A percentile compares a stretch with the other conserved stretches of the same genome.
Conservation (phyloP, 345 rosid species). For the Pistacia integerrima region DNA sequence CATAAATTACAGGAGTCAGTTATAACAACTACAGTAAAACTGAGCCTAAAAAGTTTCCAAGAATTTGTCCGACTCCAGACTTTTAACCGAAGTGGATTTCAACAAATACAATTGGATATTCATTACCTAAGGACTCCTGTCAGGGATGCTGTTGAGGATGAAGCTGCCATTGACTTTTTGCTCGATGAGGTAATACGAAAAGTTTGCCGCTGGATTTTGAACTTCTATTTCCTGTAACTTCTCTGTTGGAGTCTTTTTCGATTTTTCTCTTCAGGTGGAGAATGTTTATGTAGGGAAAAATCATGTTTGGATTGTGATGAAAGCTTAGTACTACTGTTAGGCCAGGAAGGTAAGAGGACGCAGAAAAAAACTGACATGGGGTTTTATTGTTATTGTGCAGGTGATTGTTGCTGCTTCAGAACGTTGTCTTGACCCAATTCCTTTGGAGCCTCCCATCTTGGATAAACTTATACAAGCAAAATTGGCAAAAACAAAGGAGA, state of each 20-base stretch:
- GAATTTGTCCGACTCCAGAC: constrained; percentile 94
- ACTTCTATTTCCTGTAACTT: background rate
- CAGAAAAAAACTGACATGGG: background rate
- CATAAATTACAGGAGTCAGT: constrained; percentile 78
- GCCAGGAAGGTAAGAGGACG: background rate
- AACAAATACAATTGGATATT: constrained; percentile 95
- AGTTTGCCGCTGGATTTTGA: background rate
- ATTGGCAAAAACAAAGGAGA: constrained; percentile 61
- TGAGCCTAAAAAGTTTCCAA: constrained; percentile 89
- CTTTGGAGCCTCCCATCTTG: constrained; percentile 90
- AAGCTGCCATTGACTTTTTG: constrained; percentile 87
- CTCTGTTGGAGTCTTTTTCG: background rate
- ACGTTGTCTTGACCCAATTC: constrained; percentile 90
- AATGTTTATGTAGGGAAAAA: background rate
- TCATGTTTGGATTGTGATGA: background rate
- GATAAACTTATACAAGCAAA: constrained; percentile 93
- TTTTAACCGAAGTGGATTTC: constrained; percentile 93
- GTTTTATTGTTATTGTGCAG: constrained; percentile 39
- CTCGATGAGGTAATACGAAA: constrained; percentile 78
- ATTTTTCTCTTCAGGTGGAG: background rate
- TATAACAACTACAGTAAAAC: constrained; percentile 66
- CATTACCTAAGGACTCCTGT: constrained; percentile 80
- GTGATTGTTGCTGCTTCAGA: constrained; percentile 94
- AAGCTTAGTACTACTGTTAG: background rate
- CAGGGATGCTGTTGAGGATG: constrained; percentile 75